Base-by-base conservation (phyloP, 2,329 filamentous ascomycete genomes). In the Colletotrichum sansevieriae region DNA sequence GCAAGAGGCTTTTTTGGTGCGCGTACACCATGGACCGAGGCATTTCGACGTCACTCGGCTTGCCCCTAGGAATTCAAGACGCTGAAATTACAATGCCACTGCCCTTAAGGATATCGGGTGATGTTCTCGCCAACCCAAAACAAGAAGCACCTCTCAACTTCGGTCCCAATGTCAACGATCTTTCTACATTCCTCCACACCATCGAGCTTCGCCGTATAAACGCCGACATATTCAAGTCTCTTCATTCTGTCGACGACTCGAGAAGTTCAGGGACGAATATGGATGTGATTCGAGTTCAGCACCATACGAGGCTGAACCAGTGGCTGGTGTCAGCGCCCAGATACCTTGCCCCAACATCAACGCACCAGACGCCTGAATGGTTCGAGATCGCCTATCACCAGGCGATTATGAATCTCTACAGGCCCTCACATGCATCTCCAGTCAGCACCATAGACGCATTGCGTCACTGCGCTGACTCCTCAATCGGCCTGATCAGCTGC, bases 1-100 rank as follows among this genome's bases (percentile, higher is more conserved):
- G 57, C 39, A 75, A 20, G 72, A 76, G 3, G 58, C 78, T 1
- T 77, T 22, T 75, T 65, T 78, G 76, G 76, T 74, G 74, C 44
- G 68, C 76, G 8, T 76, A 76, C 41, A 65, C 67, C n/a, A 74
- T 74, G 62, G 69, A 75, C 4, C 68, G 75, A 29, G 74, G 70
- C 20, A 74, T 76, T 44, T 73, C 72, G 1, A 73, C 76, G 43
- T 72, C 74, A 35, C 71, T 75, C 59, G 72, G 74, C 20, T 65
- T 72, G 4, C 75, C 75, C 0, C 57, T 75, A 3, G 72, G 70
- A 0, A 75, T 75, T 11, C 71, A 73, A 29, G 73, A 75, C 22
- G 47, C 71, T 2, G 74, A 76, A 15, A 74, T 76, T 5, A 73
- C 67, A 1, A 69, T 72, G n/a, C 71, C 72, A 0, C 59, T 72